Percentiles rank a stretch among this genome's conserved stretches.
phyloP scores from a whole-genome alignment of 352 stramenopile genomes.

The Phytophthora megakarya region DNA sequence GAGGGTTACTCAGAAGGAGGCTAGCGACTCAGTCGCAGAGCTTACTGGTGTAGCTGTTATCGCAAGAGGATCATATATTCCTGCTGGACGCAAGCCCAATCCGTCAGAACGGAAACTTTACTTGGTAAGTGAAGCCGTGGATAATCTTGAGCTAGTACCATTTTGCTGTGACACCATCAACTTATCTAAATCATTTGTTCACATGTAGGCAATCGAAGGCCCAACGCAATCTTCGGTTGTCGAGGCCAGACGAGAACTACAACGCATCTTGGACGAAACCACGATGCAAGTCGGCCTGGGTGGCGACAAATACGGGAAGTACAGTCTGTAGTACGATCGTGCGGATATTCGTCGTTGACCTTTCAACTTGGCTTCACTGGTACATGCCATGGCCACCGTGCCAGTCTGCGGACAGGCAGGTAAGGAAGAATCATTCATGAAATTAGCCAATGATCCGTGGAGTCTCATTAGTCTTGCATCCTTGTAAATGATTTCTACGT shows the following conservation, averaged over 20 bases:
- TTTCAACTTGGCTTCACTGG: conserved; percentile 19
- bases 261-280: conserved; percentile 89
- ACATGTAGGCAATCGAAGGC: conserved; percentile 77
- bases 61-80: conserved; percentile 87
- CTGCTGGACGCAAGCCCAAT: conserved; percentile 84
- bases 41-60: conserved; percentile 90
- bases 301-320: conserved; percentile 89
- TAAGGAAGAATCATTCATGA: conserved; percentile 19
- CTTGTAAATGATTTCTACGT: conserved; percentile 27
- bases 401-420: conserved; percentile 10
- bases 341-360: conserved; percentile 12
- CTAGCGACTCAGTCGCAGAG: conserved; percentile 85
- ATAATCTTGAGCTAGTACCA: not conserved
- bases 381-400: conserved; percentile 4
- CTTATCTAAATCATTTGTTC: conserved; percentile 8
- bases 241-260: conserved; percentile 79
- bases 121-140: conserved; percentile 58
- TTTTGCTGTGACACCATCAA: not conserved
- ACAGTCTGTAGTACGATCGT: conserved; percentile 73
- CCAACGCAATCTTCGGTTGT: conserved; percentile 72
- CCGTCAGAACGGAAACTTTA: conserved; percentile 89
- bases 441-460: conserved; percentile 8
- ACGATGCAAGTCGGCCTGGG: conserved; percentile 87
- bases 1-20: conserved; percentile 89
- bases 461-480: conserved; percentile 31